A percentile compares a stretch with the other conserved stretches of the same genome.
Evolutionary conservation across 1,139 yeast species (phyloP).

Genomic region (Debaryomyces sp.): DNA sequence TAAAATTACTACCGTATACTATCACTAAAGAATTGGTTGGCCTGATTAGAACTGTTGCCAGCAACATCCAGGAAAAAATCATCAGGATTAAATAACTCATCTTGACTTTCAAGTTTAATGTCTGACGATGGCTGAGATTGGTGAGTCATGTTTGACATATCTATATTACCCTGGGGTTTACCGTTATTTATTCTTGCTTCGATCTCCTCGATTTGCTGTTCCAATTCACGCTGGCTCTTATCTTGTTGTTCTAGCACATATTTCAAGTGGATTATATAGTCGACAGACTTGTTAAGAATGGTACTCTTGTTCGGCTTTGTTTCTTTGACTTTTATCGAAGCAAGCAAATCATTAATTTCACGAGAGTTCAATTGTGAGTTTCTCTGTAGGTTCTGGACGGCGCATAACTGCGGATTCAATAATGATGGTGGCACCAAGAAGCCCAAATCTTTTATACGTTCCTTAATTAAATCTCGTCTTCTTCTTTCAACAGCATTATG

Average conservation of each 20-base stretch:
- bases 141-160: background rate
- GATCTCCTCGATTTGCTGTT: conserved; percentile 17
- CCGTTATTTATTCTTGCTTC: conserved; percentile 9
- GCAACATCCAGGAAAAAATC: conserved; percentile 19
- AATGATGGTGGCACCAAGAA: conserved; percentile 71
- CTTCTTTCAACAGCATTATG: conserved; percentile 84
- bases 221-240: conserved; percentile 24
- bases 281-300: conserved; percentile 68
- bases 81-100: conserved; percentile 15
- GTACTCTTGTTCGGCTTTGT: conserved; percentile 74
- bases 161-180: background rate
- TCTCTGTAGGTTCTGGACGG: conserved; percentile 51
- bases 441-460: conserved; percentile 73
- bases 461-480: conserved; percentile 76
- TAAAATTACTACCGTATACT: background rate
- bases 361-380: conserved; percentile 30
- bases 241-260: conserved; percentile 45
- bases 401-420: conserved; percentile 51
- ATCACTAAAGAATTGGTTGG: conserved; percentile 1
- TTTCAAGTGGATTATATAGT: conserved; percentile 60
- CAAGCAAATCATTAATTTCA: conserved; percentile 42
- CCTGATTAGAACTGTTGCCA: conserved; percentile 4
- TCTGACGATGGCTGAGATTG: conserved; percentile 8
- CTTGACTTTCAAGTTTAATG: conserved; percentile 7
- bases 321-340: conserved; percentile 56